A percentile compares a stretch with the other conserved stretches of the same genome.
Conservation (phyloP, 805 yeast genomes). For the fission yeast (Schizosaccharomyces pombe) region ASM294v3 CU329670.1:2781001-2781500, state of each 20-base stretch:
- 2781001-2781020: no score
- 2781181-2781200: conserved; percentile 1
- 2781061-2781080: no score
- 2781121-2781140: background rate
- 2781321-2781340: background rate
- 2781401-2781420: background rate
- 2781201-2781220: no score
- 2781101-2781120: no score
- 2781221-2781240: no score
- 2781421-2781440: conserved; percentile 19
- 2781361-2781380: background rate
- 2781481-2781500: conserved; percentile 94
- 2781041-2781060: no score
- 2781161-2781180: background rate
- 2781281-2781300: background rate
- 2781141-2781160: background rate
- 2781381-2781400: background rate
- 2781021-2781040: no score
- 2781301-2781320: background rate
- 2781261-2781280: background rate
- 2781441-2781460: conserved; percentile 82
- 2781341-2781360: background rate
- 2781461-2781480: conserved; percentile 94
- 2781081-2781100: no score
- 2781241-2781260: background rate